Percentiles rank a stretch among this genome's conserved stretches.
Evolutionary conservation across 805 yeast genomes (phyloP).

Genomic region (Priceomyces fermenticarens): DNA sequence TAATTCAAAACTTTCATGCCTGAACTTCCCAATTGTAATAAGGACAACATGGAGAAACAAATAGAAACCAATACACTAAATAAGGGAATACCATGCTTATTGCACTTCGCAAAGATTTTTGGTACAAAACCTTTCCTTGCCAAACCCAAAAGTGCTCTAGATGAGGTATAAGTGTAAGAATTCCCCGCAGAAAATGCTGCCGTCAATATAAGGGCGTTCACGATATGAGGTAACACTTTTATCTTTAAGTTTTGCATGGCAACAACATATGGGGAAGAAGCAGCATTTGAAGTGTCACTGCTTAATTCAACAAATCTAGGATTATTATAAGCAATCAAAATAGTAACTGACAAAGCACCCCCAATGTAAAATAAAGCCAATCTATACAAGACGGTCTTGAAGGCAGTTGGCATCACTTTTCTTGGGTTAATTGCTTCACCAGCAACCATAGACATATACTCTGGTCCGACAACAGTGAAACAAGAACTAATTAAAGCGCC

Average conservation of each 20-base stretch:
- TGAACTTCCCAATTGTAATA: constrained; percentile 25
- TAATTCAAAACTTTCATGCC: constrained; percentile 39
- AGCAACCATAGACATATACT: constrained; percentile 42
- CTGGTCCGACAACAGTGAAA: constrained; percentile 43
- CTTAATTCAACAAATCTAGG: constrained; percentile 19
- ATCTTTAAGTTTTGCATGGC: constrained; percentile 62
- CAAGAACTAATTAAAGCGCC: constrained; percentile 36
- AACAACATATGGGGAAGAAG: constrained; percentile 30
- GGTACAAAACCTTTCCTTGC: constrained; percentile 77
- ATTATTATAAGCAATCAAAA: constrained; percentile 35
- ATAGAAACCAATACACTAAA: constrained; percentile 50
- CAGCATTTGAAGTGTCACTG: constrained; percentile 22
- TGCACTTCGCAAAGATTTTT: constrained; percentile 54
- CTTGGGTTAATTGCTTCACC: constrained; percentile 45
- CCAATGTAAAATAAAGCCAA: constrained; percentile 44
- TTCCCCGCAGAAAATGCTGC: constrained; percentile 85
- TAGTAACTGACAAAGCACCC: constrained; percentile 40
- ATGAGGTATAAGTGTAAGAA: constrained; percentile 71
- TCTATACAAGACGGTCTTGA: constrained; percentile 41
- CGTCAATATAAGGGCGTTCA: constrained; percentile 72
- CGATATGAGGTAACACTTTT: constrained; percentile 67
- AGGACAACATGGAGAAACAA: constrained; percentile 13
- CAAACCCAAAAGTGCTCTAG: constrained; percentile 64
- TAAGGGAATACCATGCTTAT: constrained; percentile 66
- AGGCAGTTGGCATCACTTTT: constrained; percentile 36